These are phyloP conservation scores for Erythrobasidium hasegawianum DNA, from an alignment of 1,284 basidiomycete genomes.

Conservation along the genomic window DNA sequence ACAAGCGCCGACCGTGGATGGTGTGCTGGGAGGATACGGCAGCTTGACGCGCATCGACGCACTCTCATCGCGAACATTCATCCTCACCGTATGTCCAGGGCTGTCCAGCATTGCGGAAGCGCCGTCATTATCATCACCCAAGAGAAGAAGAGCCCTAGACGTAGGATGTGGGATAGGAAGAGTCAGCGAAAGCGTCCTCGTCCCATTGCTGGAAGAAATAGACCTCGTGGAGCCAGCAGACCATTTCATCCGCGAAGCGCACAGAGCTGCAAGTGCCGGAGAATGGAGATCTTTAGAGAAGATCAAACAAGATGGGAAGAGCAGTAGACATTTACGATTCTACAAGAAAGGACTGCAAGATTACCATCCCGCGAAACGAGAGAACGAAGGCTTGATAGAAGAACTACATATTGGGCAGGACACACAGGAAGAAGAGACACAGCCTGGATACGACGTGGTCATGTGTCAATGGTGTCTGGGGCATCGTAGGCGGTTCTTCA, in stretches of 20 bases:
- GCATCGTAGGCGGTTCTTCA: no score
- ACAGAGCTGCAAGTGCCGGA: slow-evolving; percentile 52
- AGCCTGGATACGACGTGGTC: slow-evolving; percentile 65
- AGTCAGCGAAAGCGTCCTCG: slow-evolving; percentile 76
- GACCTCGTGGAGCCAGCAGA: slow-evolving; percentile 81
- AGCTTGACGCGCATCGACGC: slow-evolving; percentile 75
- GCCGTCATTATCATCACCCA: not conserved
- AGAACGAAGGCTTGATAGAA: slow-evolving; percentile 48
- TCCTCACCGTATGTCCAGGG: slow-evolving; percentile 72
- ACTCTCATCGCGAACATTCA: slow-evolving; percentile 77
- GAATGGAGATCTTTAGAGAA: slow-evolving; percentile 60
- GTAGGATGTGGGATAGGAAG: slow-evolving; percentile 84
- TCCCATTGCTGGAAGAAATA: slow-evolving; percentile 77
- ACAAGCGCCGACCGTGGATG: slow-evolving; percentile 68
- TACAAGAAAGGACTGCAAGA: slow-evolving; percentile 70
- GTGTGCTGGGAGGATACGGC: slow-evolving; percentile 59
- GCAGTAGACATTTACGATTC: slow-evolving; percentile 71
- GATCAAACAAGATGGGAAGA: slow-evolving; percentile 38
- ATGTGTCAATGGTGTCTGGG: slow-evolving; percentile 96
- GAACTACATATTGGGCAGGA: slow-evolving; percentile 2
- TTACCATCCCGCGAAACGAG: slow-evolving; percentile 63
- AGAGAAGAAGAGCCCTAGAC: slow-evolving; percentile 69
- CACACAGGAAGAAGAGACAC: slow-evolving; percentile 2
- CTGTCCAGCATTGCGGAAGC: slow-evolving; percentile 71
- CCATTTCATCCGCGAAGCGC: slow-evolving; percentile 60